Conservation (phyloP, 2,329 filamentous ascomycete species). For the Colletotrichum melonis region DNA sequence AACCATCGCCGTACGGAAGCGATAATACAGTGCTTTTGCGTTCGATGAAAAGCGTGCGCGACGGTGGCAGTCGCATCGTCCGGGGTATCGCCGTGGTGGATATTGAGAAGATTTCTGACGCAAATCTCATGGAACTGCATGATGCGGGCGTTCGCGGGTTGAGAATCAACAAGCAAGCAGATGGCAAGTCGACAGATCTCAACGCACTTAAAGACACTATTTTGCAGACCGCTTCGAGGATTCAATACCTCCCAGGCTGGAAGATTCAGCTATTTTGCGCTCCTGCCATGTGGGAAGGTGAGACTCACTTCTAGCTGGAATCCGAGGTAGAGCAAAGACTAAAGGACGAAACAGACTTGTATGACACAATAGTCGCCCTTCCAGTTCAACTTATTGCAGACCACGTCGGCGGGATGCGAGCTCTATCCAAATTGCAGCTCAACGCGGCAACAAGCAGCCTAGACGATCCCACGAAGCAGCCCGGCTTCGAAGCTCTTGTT, state of each 20-base stretch:
- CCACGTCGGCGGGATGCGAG: conserved; percentile 16
- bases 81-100: conserved; percentile 18
- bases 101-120: background rate
- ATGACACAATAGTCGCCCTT: background rate
- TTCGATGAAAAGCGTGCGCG: background rate
- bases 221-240: background rate
- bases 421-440: background rate
- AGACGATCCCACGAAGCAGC: background rate
- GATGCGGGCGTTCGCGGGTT: background rate
- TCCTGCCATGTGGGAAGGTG: conserved; percentile 4
- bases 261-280: conserved; percentile 9
- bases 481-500: background rate
- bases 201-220: background rate
- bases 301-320: background rate
- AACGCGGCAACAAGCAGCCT: background rate
- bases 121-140: background rate
- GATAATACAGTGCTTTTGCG: background rate
- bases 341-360: background rate
- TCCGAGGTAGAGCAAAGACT: background rate
- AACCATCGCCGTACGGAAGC: conserved; percentile 12
- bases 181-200: background rate
- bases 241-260: background rate
- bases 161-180: conserved; percentile 13
- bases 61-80: background rate
- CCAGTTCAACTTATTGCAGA: conserved; percentile 21